Evolutionary conservation across 306 rosid species (phyloP).

Genomic region (Gillenia trifoliata): DNA sequence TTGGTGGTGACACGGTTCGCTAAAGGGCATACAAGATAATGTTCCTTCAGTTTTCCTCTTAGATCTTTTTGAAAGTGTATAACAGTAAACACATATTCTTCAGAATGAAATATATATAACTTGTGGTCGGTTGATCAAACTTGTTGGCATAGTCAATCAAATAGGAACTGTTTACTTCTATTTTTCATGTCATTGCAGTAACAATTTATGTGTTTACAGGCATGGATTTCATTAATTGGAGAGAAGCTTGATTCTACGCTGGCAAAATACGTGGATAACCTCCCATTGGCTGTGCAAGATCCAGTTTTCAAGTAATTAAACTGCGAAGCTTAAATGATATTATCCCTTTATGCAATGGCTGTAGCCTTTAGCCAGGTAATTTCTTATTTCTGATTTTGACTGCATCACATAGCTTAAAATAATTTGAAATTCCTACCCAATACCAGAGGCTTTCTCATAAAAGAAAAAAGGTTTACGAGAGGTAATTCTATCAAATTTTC

Average conservation of each 20-base stretch:
- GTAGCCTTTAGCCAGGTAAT: conserved; percentile 16
- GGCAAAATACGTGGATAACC: conserved; percentile 33
- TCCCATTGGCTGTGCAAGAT: conserved; percentile 29
- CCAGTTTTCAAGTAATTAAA: conserved; percentile 31
- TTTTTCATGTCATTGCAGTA: not conserved
- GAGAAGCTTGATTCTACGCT: conserved; percentile 73
- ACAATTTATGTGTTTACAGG: conserved; percentile 25
- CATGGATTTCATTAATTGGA: conserved; percentile 54
- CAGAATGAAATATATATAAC: not conserved
- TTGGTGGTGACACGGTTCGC: not conserved
- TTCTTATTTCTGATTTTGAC: conserved; percentile 1
- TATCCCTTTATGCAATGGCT: not conserved
- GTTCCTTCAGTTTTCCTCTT: not conserved
- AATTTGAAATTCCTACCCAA: not conserved
- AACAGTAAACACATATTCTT: not conserved
- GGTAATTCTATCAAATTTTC: not conserved
- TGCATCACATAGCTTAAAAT: not conserved
- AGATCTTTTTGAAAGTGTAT: not conserved
- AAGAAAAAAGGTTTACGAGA: not conserved
- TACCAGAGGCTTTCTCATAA: not conserved
- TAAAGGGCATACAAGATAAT: not conserved
- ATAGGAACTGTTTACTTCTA: not conserved
- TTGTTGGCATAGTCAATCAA: not conserved
- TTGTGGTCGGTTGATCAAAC: conserved; percentile 9
- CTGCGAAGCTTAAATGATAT: not conserved